Base-by-base conservation (phyloP, 2,329 filamentous ascomycete species). In the Cladosporium phlei region DNA sequence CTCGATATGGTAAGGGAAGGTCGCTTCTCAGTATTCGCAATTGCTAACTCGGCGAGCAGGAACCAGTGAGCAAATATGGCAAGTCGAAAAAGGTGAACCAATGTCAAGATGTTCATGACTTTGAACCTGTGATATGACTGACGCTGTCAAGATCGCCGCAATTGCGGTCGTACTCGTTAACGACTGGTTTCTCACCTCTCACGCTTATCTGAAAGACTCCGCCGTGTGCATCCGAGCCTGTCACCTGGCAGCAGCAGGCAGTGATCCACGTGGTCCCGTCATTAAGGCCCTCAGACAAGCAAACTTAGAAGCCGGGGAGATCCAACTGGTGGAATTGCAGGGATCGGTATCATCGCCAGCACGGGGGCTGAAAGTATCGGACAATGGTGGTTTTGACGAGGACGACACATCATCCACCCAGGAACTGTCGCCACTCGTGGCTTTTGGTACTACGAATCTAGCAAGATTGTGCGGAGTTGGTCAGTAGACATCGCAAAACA, bases 131-230 rank as follows among this genome's bases (percentile, higher is more conserved):
- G 29, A 42, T 4, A 37, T 21, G 4, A 20, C 40, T 55, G 37
- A 54, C 46, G 16, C 19, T 14, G 3, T 20, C 7, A 12, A 52
- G 48, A 35, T 47, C 20, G 45, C 50, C 7, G 38, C 53, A 16
- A 48, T 57, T 14, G 58, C 51, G 8, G 32, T 53, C 2, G 49
- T 60, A 9, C 33, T 60, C 20, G 52, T 60, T 19, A 58, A 55
- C 9, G 53, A 56, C 21, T 43, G 47, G 2, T 58, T 60, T 35
- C 49, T 59, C 21, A 56, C 45, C 10, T 55, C 57, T 2, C 57
- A 58, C 43, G 54, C 55, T 28, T 60, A 58, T 37, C 39, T 60
- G 16, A 59, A 52, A 39, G 57, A 60, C 46, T 48, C 47, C 3
- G 52, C 58, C 14, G 46, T 56, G 30, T 27, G 47, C 22, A 49